Evolutionary conservation across 768 basidiomycete genomes (phyloP), one percentile per base, ranked within the genome.

Genomic region (Sistotremastrum niveocremeum): DNA sequence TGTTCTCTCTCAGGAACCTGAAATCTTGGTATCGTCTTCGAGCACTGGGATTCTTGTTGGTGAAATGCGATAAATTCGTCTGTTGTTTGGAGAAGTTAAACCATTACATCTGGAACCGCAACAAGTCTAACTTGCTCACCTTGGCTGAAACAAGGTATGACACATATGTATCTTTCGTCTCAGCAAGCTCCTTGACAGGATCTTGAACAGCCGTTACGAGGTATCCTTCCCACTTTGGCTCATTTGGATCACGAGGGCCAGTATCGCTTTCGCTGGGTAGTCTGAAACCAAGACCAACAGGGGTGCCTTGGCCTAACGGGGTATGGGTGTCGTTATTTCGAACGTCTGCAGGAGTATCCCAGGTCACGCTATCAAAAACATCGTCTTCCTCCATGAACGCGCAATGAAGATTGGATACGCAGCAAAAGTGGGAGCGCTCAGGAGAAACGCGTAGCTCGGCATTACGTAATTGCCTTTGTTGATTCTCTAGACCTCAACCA

Each of bases 1-100:
- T 75, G 55, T 94, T 78, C 40, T 94, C 81, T 48, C 87, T 72
- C 41, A 99, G 69, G 59, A 98, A 98, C 35, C 87, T 85, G 63
- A 99, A 99, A 64, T 99, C 95, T 57, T 93, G 88, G 65, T 94
- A 99, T 33, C 95, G 80, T 48, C 95, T 74, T 42, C 95, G 78
- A 10, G 84, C 70, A 2, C 79, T 78, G 1, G 87, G 84, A 49
- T 69, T 84, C 4, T 71, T 67, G 4, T 76, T 73, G 2, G 84
- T 81, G 71, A 86, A 98, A 60, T 83, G 84, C 1, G 84, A 76
- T 28, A 97, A 70, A 59, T 91, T 91, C 28, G 93, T 95, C 94
- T 98, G 59, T 8, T 41, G 12, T 37, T 46, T 9, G 44, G 46
- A 33, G 53, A 45, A 30, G 49, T 48, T 46, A 44, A 40, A 4